phyloP scores from a whole-genome alignment of 2,329 filamentous ascomycete genomes.

The Pestalotiopsis sp. region DNA sequence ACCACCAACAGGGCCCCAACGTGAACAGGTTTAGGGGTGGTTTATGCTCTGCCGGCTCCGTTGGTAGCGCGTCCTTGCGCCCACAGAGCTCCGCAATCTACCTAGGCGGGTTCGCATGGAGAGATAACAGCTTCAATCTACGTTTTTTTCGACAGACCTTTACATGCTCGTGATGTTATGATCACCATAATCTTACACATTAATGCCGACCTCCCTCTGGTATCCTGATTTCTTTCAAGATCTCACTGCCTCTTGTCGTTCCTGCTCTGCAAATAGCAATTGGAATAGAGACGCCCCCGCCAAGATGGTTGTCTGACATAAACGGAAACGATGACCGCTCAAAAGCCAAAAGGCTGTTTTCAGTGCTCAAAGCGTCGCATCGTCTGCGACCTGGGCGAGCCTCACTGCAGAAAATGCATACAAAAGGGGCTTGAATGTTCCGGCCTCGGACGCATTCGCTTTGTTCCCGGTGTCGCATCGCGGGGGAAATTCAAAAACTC shows the following conservation, averaged over 20 bases:
- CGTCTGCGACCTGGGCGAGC: conserved; percentile 40
- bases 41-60: neutral
- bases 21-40: neutral
- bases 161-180: neutral
- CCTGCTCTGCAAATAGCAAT: neutral
- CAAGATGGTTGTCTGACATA: neutral
- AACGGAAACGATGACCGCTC: neutral
- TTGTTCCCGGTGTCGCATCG: conserved; percentile 34
- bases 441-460: conserved; percentile 37
- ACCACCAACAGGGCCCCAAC: neutral
- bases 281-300: neutral
- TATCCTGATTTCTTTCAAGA: neutral
- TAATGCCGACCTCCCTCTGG: neutral
- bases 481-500: conserved; percentile 19
- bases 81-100: neutral
- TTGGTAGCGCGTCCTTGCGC: neutral
- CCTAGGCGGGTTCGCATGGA: neutral
- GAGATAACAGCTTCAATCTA: neutral
- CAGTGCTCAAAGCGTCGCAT: conserved; percentile 41
- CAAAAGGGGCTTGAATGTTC: conserved; percentile 42
- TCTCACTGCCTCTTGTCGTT: neutral
- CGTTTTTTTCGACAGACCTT: neutral
- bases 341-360: conserved; percentile 33
- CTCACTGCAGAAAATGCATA: conserved; percentile 39
- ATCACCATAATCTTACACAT: neutral